Evolutionary conservation across 495 filamentous ascomycete species (phyloP), one percentile per base, ranked within the genome.

Genomic region (Lichina pygmaea): DNA sequence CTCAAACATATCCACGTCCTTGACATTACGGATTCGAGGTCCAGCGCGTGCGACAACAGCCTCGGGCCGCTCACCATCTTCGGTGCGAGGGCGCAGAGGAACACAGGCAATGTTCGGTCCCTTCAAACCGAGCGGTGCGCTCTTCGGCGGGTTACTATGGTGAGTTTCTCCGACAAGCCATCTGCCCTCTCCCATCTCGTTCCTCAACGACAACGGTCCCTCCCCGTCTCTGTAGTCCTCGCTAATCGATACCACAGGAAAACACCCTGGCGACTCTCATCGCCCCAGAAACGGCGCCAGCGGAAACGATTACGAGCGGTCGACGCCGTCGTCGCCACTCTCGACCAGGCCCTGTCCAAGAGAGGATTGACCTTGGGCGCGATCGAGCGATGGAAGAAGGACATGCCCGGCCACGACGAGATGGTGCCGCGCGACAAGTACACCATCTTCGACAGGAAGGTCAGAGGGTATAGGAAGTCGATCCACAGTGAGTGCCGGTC

Each of bases 341-440:
- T 97, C 48, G 77, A 78, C 56, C 69, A 60, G 10, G 82, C 89
- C 10, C 67, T 95, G 13, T 61, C 67, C 24, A 81, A 77, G 56
- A 66, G 77, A 53, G 74, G 77, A 12, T 61, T 75, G 56, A 73
- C 61, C 4, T 63, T 79, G 34, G 79, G 78, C 58, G 66, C 77
- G 33, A 62, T 97, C 46, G 74, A 85, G 59, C 65, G 74, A 51
- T 97, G 89, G 89, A 92, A 83, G 62, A 65, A 62, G 44, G 83
- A 92, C 62, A 97, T 97, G 89, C 89, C 89, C 16, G 79, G 72
- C 32, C 89, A 97, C 70, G 71, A 73, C 58, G 84, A 95, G 67
- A 97, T 97, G 89, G 58, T 91, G 57, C 76, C 89, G 41, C 78
- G 73, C 60, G 89, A 97, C 62, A 97, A 97, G 61, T 97, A 97